Conservation (phyloP, 257 asterid species). For the Solanum dulcamara region DNA sequence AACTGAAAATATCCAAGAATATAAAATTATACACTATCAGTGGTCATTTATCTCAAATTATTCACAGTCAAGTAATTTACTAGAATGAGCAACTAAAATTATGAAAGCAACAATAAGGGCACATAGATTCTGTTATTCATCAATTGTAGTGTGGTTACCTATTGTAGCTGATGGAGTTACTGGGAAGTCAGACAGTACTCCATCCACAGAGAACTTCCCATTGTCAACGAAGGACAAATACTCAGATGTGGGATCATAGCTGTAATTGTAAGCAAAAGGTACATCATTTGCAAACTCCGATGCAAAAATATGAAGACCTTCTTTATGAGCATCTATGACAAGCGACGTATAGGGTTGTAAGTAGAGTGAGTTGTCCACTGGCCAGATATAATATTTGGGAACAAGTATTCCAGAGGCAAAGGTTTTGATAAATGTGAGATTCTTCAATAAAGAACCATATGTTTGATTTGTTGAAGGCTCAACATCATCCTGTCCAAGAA, state of each 20-base stretch:
- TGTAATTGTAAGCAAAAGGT: conserved; percentile 39
- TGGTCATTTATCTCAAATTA: background rate
- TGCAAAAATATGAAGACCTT: conserved; percentile 65
- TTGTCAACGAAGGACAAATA: conserved; percentile 55
- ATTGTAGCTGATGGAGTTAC: conserved; percentile 52
- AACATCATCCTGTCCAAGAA: conserved; percentile 28
- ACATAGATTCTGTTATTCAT: background rate
- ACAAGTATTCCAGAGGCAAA: conserved; percentile 78
- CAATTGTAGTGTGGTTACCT: conserved; percentile 24
- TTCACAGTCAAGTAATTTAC: background rate
- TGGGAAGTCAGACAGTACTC: conserved; percentile 66
- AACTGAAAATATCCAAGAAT: background rate
- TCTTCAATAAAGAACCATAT: conserved; percentile 44
- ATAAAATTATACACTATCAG: background rate
- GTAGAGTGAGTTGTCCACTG: conserved; percentile 34
- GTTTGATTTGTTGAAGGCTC: conserved; percentile 80
- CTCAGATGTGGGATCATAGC: conserved; percentile 72
- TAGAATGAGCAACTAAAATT: background rate
- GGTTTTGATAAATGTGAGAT: conserved; percentile 54
- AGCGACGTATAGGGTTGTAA: conserved; percentile 35
- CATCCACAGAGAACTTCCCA: conserved; percentile 63
- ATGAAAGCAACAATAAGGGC: background rate
- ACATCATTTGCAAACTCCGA: conserved; percentile 49
- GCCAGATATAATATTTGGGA: conserved; percentile 68
- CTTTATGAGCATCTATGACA: conserved; percentile 65